Evolutionary conservation across 257 asterid genomes (phyloP).

Genomic region (Penstemon newberryi): DNA sequence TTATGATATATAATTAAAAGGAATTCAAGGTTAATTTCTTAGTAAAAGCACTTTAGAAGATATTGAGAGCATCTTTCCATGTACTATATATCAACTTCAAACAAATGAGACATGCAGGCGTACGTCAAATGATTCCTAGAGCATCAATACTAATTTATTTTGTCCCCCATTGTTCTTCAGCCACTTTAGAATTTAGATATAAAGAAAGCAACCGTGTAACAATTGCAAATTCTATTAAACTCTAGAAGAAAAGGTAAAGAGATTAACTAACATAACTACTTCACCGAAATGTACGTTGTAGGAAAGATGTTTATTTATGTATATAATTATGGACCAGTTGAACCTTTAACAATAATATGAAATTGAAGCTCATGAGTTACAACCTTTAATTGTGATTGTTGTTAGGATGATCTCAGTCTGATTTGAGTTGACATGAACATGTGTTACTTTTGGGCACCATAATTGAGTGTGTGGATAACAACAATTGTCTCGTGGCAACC

Average conservation of each 20-base stretch:
- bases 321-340: too few species aligned
- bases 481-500: too few species aligned
- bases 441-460: too few species aligned
- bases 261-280: constrained; percentile 33
- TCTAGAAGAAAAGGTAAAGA: background rate
- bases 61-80: constrained; percentile 27
- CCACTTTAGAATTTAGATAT: constrained; percentile 4
- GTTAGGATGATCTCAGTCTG: too few species aligned
- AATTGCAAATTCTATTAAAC: too few species aligned
- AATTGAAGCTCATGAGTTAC: background rate
- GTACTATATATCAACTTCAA: constrained; percentile 13
- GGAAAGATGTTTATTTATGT: background rate
- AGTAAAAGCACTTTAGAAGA: constrained; percentile 15
- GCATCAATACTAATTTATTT: constrained; percentile 29
- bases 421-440: too few species aligned
- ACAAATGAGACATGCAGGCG: constrained; percentile 16
- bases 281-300: background rate
- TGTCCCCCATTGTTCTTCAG: constrained; percentile 28
- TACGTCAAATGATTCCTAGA: constrained; percentile 27
- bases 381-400: too few species aligned
- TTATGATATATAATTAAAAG: background rate
- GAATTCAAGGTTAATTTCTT: constrained; percentile 16
- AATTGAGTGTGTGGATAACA: too few species aligned
- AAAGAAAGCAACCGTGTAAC: constrained; percentile 16
- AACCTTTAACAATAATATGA: too few species aligned